Conservation (phyloP, 345 rosid genomes). For the Iberis pinnata region DNA sequence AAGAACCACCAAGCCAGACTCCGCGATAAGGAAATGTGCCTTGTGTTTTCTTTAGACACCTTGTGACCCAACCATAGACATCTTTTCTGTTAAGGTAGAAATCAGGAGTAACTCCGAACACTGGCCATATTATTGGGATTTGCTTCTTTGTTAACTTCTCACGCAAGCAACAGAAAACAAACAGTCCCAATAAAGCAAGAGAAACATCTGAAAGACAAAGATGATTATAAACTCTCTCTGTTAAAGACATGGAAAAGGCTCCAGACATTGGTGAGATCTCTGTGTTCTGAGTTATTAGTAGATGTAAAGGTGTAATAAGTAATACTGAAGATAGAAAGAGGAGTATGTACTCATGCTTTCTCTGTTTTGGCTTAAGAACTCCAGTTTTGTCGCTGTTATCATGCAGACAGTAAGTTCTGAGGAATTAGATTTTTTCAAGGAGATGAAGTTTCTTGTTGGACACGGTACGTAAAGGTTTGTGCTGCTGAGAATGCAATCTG, state of each 20-base stretch:
- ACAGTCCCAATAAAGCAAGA: slow-evolving; percentile 39
- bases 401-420: neutral
- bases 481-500: slow-evolving; percentile 21
- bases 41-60: slow-evolving; percentile 35
- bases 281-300: neutral
- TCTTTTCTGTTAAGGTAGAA: slow-evolving; percentile 31
- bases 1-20: slow-evolving; percentile 47
- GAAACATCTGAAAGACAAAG: slow-evolving; percentile 36
- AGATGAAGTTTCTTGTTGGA: slow-evolving; percentile 5
- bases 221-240: slow-evolving; percentile 25
- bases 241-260: slow-evolving; percentile 12
- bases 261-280: slow-evolving; percentile 10
- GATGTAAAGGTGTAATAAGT: slow-evolving; percentile 4
- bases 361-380: slow-evolving; percentile 1
- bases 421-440: neutral
- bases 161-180: slow-evolving; percentile 43
- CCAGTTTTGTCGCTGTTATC: slow-evolving; percentile 19
- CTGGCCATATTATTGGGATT: slow-evolving; percentile 60
- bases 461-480: slow-evolving; percentile 8
- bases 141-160: slow-evolving; percentile 44
- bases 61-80: slow-evolving; percentile 39
- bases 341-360: slow-evolving; percentile 21
- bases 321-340: slow-evolving; percentile 4
- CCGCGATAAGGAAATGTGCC: slow-evolving; percentile 51
- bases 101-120: slow-evolving; percentile 49